These are phyloP conservation scores for Gliomastix tumulicola DNA, from an alignment of 2,329 filamentous ascomycete species.

Conservation along the genomic window DNA sequence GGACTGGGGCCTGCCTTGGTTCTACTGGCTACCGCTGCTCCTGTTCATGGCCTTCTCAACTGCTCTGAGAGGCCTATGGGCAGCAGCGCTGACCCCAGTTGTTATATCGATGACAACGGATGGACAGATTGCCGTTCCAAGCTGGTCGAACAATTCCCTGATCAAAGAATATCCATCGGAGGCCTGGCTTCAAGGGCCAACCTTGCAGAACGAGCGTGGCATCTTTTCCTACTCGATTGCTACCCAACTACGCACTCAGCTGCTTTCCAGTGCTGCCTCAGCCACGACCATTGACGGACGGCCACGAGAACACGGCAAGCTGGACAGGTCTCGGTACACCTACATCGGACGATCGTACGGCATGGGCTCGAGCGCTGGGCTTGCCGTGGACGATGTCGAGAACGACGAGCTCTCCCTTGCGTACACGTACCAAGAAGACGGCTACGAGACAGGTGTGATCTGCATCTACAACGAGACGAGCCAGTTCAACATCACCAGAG, in stretches of 20 bases:
- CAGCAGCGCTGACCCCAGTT: conserved; percentile 13
- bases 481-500: conserved; percentile 11
- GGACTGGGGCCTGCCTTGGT: conserved; percentile 1
- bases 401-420: conserved; percentile 4
- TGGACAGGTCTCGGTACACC: conserved; percentile 14
- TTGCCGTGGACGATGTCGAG: conserved; percentile 2
- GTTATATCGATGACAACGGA: conserved; percentile 3
- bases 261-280: conserved; percentile 11
- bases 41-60: not conserved
- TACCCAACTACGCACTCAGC: conserved; percentile 10
- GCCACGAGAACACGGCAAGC: conserved; percentile 12
- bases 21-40: not conserved
- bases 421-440: conserved; percentile 23
- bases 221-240: conserved; percentile 16
- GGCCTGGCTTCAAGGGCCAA: conserved; percentile 8
- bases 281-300: conserved; percentile 11
- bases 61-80: conserved; percentile 8
- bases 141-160: conserved; percentile 9
- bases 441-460: conserved; percentile 19
- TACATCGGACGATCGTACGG: conserved; percentile 19
- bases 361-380: conserved; percentile 14
- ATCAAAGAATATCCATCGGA: conserved; percentile 15
- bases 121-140: conserved; percentile 10
- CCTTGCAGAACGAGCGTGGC: conserved; percentile 8
- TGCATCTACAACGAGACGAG: conserved; percentile 27